A percentile compares a stretch with the other conserved stretches of the same genome.
Conservation (phyloP, 306 rosid species). For the Acacia melanoxylon region DNA sequence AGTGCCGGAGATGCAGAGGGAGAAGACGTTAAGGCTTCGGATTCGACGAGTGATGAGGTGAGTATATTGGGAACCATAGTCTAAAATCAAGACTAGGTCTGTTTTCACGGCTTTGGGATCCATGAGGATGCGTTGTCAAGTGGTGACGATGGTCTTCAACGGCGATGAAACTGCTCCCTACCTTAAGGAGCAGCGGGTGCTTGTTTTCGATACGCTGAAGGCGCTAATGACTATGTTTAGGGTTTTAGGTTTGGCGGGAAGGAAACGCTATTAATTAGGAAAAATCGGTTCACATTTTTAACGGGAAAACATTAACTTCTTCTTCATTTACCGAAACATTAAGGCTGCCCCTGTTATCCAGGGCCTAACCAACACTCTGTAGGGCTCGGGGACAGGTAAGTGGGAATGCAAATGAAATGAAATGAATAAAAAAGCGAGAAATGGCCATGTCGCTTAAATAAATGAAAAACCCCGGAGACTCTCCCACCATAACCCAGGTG, state of each 20-base stretch:
- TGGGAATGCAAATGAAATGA: no score
- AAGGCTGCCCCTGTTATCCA: no score
- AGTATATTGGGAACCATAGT: constrained; percentile 92
- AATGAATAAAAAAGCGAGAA: no score
- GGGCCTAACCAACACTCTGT: no score
- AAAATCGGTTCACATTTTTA: background rate
- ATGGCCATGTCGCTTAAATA: no score
- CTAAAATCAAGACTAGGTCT: constrained; percentile 78
- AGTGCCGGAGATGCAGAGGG: constrained; percentile 90
- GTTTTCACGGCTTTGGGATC: constrained; percentile 66
- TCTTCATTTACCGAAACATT: no score
- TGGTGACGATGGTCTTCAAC: background rate
- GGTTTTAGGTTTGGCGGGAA: constrained; percentile 25
- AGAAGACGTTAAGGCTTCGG: constrained; percentile 75
- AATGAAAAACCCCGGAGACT: no score
- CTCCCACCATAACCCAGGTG: no score
- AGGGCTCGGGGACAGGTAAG: no score
- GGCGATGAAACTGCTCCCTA: background rate
- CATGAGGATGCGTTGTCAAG: constrained; percentile 15
- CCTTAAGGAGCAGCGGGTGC: background rate
- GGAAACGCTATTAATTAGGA: no score
- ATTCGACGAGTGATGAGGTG: constrained; percentile 98
- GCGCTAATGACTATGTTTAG: background rate
- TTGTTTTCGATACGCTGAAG: no score
- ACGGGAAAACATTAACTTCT: no score